Conservation (phyloP, 345 rosid species). For the Mallotus nudiflorus region DNA sequence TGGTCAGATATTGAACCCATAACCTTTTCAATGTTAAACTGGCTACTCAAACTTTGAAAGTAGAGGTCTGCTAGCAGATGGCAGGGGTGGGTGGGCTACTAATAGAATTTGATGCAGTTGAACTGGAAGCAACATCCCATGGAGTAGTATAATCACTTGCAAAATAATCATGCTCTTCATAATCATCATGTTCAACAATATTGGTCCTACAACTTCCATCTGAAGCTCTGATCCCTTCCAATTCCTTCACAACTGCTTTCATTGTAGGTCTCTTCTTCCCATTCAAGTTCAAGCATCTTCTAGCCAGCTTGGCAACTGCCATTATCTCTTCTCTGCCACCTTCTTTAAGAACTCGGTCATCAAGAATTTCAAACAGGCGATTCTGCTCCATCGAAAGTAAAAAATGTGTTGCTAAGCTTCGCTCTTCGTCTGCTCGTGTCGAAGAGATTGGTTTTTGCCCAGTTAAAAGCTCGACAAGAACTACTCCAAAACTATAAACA, state of each 20-base stretch:
- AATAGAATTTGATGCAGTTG: not conserved
- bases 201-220: not conserved
- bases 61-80: not conserved
- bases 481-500: constrained; percentile 2
- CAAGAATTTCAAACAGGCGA: not conserved
- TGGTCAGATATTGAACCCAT: no score
- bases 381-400: not conserved
- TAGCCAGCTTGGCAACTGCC: constrained; percentile 2
- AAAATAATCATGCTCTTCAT: not conserved
- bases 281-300: not conserved
- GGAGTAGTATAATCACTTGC: not conserved
- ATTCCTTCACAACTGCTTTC: not conserved
- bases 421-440: not conserved
- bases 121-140: not conserved
- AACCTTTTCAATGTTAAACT: no score
- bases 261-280: not conserved
- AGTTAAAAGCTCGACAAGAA: not conserved
- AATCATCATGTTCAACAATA: not conserved
- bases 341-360: not conserved
- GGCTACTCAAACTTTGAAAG: no score
- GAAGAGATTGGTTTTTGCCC: not conserved
- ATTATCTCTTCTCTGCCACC: not conserved
- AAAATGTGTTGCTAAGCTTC: not conserved
- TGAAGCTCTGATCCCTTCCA: constrained; percentile 1
- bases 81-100: not conserved